phyloP scores from a whole-genome alignment of 495 filamentous ascomycete genomes.

The Tuber aestivum region DNA sequence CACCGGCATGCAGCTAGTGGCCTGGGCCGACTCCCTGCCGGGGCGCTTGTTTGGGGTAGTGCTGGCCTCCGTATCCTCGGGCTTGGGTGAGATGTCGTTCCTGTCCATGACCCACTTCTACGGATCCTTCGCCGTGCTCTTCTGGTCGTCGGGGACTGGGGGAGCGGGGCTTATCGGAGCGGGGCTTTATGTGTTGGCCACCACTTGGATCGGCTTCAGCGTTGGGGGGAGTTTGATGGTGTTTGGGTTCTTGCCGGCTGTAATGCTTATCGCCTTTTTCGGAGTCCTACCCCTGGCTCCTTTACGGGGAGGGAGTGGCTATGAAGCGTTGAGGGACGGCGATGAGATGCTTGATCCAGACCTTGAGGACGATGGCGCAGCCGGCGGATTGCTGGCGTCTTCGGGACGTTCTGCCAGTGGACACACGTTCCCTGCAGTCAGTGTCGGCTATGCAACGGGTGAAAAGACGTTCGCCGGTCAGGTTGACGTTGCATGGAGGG shows the following conservation, averaged over 20 bases:
- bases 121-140: conserved; percentile 78
- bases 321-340: conserved; percentile 45
- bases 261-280: conserved; percentile 87
- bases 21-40: conserved; percentile 62
- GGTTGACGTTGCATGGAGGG: conserved; percentile 29
- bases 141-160: conserved; percentile 90
- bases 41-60: conserved; percentile 75
- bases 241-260: conserved; percentile 67
- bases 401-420: conserved; percentile 24
- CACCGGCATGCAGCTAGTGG: conserved; percentile 81
- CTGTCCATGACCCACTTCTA: conserved; percentile 89
- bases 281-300: conserved; percentile 61
- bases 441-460: conserved; percentile 7
- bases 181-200: conserved; percentile 77
- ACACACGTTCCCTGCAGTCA: conserved; percentile 26
- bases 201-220: conserved; percentile 65
- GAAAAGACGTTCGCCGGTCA: conserved; percentile 19
- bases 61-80: conserved; percentile 76
- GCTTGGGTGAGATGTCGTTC: conserved; percentile 83
- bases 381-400: conserved; percentile 21
- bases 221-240: conserved; percentile 65
- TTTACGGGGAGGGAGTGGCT: conserved; percentile 46
- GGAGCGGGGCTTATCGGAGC: conserved; percentile 83
- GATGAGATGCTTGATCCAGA: conserved; percentile 47
- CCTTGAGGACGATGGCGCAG: conserved; percentile 44